Evolutionary conservation across 345 rosid genomes (phyloP), one percentile per base, ranked within the genome.

Genomic region (Eucalyptus marginata): DNA sequence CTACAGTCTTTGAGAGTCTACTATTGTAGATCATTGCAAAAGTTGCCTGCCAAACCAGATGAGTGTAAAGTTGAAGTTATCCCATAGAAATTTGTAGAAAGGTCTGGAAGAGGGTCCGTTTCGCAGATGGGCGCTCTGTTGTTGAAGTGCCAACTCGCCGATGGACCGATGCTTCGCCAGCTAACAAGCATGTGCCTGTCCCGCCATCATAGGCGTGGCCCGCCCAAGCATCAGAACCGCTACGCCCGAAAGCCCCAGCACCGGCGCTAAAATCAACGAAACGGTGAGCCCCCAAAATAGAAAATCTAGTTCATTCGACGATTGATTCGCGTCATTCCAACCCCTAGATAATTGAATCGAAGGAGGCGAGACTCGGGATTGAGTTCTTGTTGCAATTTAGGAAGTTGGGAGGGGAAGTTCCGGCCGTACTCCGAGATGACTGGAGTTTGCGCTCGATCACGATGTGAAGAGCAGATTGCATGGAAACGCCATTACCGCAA

Each of bases 201-300:
- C 3, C 36, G 36, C 36, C 36, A 36, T 36, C 36, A 36, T 36
- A 36, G 92, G 81, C 95, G 49, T 12, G 99, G 97, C 59, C 94
- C 98, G 27, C 36, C 36, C 36, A 36, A 36, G 36, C 44, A 43
- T 4, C 44, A 6, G 7, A 43, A 43, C 44, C 5, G 1, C 44
- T 43, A 43, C 44, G 44, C 44, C 44, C 4, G 44, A 4, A 43
- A 43, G 44, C 44, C 98, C 99, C 85, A 96, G 95, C 90, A 95
- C 97, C 89, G 98, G 99, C 90, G 83, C 36, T 62, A 97, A 96
- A 90, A 94, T 96, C 92, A 96, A 97, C 89, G 98, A 95, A 93
- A 96, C 92, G 91, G 98, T 96, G 91, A 89, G 10, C 29, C 31
- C 31, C 62, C 20, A 6, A 71, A 56, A 11, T 12, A 7, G 20